These are phyloP conservation scores for Arthrinium phaeospermum DNA, from an alignment of 2,329 filamentous ascomycete species.

Conservation along the genomic window DNA sequence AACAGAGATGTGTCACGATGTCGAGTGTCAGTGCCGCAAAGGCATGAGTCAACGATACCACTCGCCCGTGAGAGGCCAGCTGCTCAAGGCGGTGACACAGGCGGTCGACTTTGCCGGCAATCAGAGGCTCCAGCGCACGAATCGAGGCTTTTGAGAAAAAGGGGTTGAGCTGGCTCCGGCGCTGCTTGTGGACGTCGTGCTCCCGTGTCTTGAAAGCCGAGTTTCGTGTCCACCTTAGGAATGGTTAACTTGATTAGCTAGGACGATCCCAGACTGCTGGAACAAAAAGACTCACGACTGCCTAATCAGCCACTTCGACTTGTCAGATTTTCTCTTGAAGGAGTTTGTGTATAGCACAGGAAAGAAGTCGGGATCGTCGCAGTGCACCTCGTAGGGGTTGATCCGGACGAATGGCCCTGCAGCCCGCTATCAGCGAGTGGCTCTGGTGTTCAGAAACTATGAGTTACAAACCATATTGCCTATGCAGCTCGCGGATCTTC, in stretches of 20 bases:
- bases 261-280: neutral
- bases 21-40: constrained; percentile 19
- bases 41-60: constrained; percentile 19
- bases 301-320: constrained; percentile 25
- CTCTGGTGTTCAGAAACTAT: no score
- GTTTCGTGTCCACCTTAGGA: constrained; percentile 22
- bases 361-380: constrained; percentile 38
- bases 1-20: constrained; percentile 30
- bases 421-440: neutral
- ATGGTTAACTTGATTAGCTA: neutral
- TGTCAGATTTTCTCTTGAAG: constrained; percentile 26
- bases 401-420: constrained; percentile 41
- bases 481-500: constrained; percentile 41
- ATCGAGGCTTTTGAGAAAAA: constrained; percentile 51
- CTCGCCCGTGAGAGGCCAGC: constrained; percentile 20
- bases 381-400: constrained; percentile 38
- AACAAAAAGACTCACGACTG: constrained; percentile 12
- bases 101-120: constrained; percentile 39
- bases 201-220: constrained; percentile 40
- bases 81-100: constrained; percentile 33
- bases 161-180: constrained; percentile 45
- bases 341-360: constrained; percentile 32
- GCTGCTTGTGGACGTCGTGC: constrained; percentile 47
- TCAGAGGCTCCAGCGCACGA: constrained; percentile 41
- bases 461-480: constrained; percentile 36